Evolutionary conservation across 2,329 filamentous ascomycete species (phyloP).

Genomic region (Fusarium odoratissimum): DNA sequence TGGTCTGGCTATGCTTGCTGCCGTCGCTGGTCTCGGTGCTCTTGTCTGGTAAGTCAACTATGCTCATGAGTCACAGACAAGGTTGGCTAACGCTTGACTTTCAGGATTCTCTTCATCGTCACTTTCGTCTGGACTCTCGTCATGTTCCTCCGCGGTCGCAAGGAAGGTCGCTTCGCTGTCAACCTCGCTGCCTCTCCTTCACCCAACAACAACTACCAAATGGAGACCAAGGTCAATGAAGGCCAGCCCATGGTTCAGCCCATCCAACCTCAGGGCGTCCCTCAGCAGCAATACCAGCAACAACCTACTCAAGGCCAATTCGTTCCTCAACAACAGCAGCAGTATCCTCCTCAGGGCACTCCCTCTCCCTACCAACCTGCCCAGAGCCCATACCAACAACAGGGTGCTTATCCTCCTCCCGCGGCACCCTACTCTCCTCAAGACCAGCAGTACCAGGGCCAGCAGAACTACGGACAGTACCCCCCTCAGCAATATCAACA

Average conservation of each 20-base stretch:
- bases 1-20: conserved; percentile 52
- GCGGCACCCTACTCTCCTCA: conserved; percentile 38
- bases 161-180: conserved; percentile 51
- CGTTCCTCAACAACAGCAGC: conserved; percentile 18
- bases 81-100: neutral
- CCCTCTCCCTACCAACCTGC: conserved; percentile 35
- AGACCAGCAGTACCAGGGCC: conserved; percentile 31
- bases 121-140: conserved; percentile 53
- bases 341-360: conserved; percentile 25
- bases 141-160: conserved; percentile 52
- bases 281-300: conserved; percentile 43
- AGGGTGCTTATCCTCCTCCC: conserved; percentile 43
- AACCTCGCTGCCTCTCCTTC: conserved; percentile 12
- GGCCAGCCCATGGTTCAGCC: conserved; percentile 38
- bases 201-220: conserved; percentile 46
- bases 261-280: conserved; percentile 22
- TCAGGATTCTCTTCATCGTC: conserved; percentile 54
- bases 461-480: conserved; percentile 38
- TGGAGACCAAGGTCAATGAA: conserved; percentile 50
- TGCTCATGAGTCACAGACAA: accelerated
- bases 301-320: conserved; percentile 19
- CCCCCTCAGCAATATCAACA: conserved; percentile 41
- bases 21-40: conserved; percentile 58
- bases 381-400: conserved; percentile 47
- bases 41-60: conserved; percentile 52